A percentile compares a stretch with the other conserved stretches of the same genome.
Evolutionary conservation across 176 grass and related monocot species (phyloP).

Genomic region (Lolium perenne): DNA sequence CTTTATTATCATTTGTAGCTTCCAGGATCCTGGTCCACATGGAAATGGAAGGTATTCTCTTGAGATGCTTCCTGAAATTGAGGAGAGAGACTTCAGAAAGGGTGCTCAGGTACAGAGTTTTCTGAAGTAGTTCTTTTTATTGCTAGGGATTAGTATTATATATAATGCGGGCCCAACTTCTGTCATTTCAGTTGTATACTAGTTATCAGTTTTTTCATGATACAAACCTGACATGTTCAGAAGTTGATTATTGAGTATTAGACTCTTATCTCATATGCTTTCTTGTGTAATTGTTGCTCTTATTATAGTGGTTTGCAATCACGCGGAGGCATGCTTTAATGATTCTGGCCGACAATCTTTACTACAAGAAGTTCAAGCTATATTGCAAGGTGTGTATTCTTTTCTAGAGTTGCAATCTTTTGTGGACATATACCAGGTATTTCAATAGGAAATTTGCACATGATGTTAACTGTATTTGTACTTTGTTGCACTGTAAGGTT

Average conservation of each 20-base stretch:
- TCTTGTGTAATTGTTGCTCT: conserved; percentile 32
- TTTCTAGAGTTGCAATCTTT: conserved; percentile 23
- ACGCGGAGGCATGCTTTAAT: conserved; percentile 92
- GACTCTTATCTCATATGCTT: conserved; percentile 34
- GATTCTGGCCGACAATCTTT: conserved; percentile 90
- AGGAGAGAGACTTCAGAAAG: conserved; percentile 89
- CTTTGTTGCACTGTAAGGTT: not conserved
- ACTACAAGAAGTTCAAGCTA: conserved; percentile 97
- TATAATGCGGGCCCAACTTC: not conserved
- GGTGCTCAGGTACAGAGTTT: conserved; percentile 76
- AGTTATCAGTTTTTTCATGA: not conserved
- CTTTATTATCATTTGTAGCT: conserved; percentile 64
- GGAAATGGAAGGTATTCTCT: conserved; percentile 82
- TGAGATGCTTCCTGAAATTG: conserved; percentile 86
- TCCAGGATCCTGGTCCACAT: conserved; percentile 95
- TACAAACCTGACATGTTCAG: conserved; percentile 19
- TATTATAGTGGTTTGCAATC: conserved; percentile 93
- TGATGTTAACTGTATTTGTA: not conserved
- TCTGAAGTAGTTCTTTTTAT: conserved; percentile 1
- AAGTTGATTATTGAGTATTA: conserved; percentile 3
- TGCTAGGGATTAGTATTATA: not conserved
- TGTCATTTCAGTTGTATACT: conserved; percentile 28
- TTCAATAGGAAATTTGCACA: conserved; percentile 15
- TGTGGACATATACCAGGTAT: conserved; percentile 10
- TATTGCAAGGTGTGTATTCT: conserved; percentile 89